Evolutionary conservation across 148 eudicot genomes (phyloP).

Genomic region (Rhododendron molle): DNA sequence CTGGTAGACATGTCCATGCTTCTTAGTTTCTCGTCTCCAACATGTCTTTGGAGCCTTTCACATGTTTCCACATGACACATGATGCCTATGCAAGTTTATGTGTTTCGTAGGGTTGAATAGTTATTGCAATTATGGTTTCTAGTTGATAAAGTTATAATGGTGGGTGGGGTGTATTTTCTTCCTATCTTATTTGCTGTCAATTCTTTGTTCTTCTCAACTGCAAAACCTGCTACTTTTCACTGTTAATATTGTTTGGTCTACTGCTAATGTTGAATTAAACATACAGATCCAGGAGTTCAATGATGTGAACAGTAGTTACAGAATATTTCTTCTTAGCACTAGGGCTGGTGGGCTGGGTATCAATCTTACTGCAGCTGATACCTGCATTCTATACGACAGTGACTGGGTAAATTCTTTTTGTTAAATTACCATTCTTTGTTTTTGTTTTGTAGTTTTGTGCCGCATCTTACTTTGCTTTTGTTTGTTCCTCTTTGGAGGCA

Average conservation of each 20-base stretch:
- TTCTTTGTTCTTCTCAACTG: not conserved
- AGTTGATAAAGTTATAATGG: not conserved
- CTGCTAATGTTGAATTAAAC: constrained; percentile 1
- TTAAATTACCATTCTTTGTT: not conserved
- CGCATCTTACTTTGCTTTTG: not conserved
- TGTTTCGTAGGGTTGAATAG: not conserved
- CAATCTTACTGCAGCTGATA: constrained; percentile 94
- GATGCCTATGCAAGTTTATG: not conserved
- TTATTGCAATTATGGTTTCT: not conserved
- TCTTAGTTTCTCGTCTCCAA: not conserved
- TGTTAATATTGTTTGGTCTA: not conserved
- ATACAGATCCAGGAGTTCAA: constrained; percentile 84
- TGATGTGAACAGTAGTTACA: constrained; percentile 54
- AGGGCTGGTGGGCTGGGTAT: constrained; percentile 99
- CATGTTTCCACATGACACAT: not conserved
- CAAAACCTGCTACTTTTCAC: not conserved
- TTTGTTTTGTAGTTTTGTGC: not conserved
- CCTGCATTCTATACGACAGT: constrained; percentile 97
- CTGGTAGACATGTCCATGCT: too few species aligned
- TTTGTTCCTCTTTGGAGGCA: not conserved
- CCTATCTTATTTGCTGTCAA: constrained; percentile 12
- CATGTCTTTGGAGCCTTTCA: not conserved
- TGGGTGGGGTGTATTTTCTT: not conserved
- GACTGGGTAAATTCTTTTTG: constrained; percentile 59
- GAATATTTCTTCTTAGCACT: constrained; percentile 93